A percentile compares a stretch with the other conserved stretches of the same genome.
phyloP scores from a whole-genome alignment of 2,329 filamentous ascomycete species.

The Sporothrix inflata region DNA sequence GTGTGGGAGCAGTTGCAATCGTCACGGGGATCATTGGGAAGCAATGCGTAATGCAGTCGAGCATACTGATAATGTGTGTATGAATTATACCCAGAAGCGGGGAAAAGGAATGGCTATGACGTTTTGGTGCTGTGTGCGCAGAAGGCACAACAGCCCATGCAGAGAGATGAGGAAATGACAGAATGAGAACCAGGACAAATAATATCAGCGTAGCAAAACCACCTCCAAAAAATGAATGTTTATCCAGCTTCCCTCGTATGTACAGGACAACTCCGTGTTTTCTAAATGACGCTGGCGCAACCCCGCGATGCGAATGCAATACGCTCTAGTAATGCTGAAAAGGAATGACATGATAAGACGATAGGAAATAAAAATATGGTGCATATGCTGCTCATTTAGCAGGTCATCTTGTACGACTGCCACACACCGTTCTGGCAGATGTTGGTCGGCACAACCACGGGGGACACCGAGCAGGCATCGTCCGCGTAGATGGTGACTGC shows the following conservation, averaged over 20 bases:
- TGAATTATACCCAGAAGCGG: constrained; percentile 15
- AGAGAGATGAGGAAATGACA: neutral
- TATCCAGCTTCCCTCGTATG: neutral
- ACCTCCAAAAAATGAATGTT: neutral
- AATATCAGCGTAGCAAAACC: neutral
- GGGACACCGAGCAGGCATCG: constrained; percentile 12
- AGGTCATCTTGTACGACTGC: constrained; percentile 33
- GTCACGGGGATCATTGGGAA: neutral
- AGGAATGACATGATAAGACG: neutral
- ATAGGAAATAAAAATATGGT: neutral
- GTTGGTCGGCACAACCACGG: neutral
- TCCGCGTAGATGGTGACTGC: constrained; percentile 30
- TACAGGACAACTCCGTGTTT: neutral
- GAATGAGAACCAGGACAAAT: neutral
- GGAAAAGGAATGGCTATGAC: constrained; percentile 8
- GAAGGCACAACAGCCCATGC: neutral
- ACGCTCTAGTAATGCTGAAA: neutral
- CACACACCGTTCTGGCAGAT: constrained; percentile 30
- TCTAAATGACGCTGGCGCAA: neutral
- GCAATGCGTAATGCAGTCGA: neutral
- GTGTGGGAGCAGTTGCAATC: too few species aligned
- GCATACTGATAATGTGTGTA: constrained; percentile 1
- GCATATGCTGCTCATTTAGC: constrained; percentile 14
- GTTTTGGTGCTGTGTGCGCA: neutral
- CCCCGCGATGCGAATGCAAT: neutral